Base-by-base conservation (phyloP, 805 yeast genomes). In the Monosporozyma aerobia region DNA sequence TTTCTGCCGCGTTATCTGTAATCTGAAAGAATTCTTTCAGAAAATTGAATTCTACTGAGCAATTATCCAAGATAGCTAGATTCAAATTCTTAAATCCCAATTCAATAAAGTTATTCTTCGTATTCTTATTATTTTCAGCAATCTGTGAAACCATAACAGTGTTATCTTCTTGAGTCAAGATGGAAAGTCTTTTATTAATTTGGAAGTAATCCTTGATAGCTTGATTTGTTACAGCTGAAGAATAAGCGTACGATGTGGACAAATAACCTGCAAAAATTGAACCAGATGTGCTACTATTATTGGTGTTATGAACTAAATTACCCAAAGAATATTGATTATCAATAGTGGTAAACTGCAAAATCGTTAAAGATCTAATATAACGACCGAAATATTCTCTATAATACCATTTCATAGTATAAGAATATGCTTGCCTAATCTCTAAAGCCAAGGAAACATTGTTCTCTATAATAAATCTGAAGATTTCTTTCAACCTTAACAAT, bases 331-430 rank as follows among this genome's bases (percentile, higher is more conserved):
- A 74, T 47, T 73, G 73, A 53, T 72, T 75, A 56, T 84, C 94
- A 8, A 84, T 78, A 23, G 69, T 69, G 50, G 76, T 74, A 16
- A 83, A 57, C 44, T 77, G 79, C 54, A 89, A 67, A 57, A 80
- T 81, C 54, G 86, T 86, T 49, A 90, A 68, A 0, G 95, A 81
- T 55, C 83, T 79, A 40, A 83, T 68, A 69, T 90, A 90, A 56
- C 90, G 80, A 16, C 83, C 81, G 63, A 90, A 92, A 59, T 86
- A 79, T 53, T 85, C 78, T 53, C 77, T 75, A 66, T 94, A 94
- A 70, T 92, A 94, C 99, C 99, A 94, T 61, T 79, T 75, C 87
- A 94, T 90, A 2, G 98, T 92, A 61, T 82, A 82, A 19, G 83
- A 71, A 65, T 94, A 94, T 0, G 97, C 98, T 60, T 78, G 78